Evolutionary conservation across 2,329 filamentous ascomycete genomes (phyloP).

Genomic region (Fusarium redolens): DNA sequence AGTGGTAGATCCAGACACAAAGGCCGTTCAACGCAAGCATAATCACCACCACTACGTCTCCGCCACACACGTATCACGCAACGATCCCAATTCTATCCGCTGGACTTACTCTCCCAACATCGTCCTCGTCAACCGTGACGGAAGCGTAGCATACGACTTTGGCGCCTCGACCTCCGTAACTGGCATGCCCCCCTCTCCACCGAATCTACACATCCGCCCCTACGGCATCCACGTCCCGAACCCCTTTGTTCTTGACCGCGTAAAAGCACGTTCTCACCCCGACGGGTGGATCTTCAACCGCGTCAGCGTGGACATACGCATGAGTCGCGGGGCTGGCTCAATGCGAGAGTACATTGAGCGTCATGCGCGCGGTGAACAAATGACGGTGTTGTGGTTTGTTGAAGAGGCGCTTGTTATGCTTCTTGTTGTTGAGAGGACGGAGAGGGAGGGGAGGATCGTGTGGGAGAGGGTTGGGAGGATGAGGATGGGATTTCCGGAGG

Average conservation of each 20-base stretch:
- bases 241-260: constrained; percentile 49
- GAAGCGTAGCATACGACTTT: constrained; percentile 50
- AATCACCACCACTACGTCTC: constrained; percentile 52
- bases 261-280: constrained; percentile 48
- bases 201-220: constrained; percentile 39
- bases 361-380: constrained; percentile 50
- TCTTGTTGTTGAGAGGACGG: constrained; percentile 47
- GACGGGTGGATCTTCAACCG: constrained; percentile 52
- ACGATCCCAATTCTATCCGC: constrained; percentile 45
- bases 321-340: constrained; percentile 45
- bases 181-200: constrained; percentile 34
- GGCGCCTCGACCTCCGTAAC: constrained; percentile 11
- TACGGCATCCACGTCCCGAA: constrained; percentile 50
- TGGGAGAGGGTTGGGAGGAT: constrained; percentile 53
- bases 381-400: constrained; percentile 52
- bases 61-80: constrained; percentile 50
- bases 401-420: constrained; percentile 51
- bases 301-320: constrained; percentile 48
- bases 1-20: constrained; percentile 47
- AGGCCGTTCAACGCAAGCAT: constrained; percentile 45
- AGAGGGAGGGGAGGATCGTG: constrained; percentile 22
- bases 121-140: constrained; percentile 45
- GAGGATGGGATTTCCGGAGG: constrained; percentile 50
- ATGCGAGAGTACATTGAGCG: constrained; percentile 51
- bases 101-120: constrained; percentile 52